Percentiles rank a stretch among this genome's conserved stretches.
These are phyloP conservation scores for Crassisporium funariophilum DNA, from an alignment of 768 basidiomycete genomes.

Conservation along the genomic window DNA sequence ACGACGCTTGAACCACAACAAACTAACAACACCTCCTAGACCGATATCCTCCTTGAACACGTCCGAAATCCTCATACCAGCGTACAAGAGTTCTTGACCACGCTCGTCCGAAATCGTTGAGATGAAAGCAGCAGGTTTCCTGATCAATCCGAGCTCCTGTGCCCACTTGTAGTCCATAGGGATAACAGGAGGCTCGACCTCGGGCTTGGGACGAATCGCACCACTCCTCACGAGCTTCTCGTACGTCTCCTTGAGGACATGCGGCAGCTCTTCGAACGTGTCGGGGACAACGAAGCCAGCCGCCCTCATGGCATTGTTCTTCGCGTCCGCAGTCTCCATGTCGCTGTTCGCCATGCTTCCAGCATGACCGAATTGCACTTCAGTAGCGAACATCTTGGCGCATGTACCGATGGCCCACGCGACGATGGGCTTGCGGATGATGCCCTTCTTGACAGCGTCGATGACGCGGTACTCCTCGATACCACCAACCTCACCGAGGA, in stretches of 20 bases:
- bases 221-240: slow-evolving; percentile 75
- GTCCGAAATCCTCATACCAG: slow-evolving; percentile 98
- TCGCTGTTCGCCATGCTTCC: slow-evolving; percentile 98
- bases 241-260: slow-evolving; percentile 83
- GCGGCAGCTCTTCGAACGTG: slow-evolving; percentile 95
- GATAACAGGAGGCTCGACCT: slow-evolving; percentile 91
- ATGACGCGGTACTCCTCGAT: slow-evolving; percentile 99
- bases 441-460: slow-evolving; percentile 90
- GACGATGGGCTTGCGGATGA: slow-evolving; percentile 97
- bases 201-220: slow-evolving; percentile 65
- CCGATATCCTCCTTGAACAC: slow-evolving; percentile 98
- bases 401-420: slow-evolving; percentile 99
- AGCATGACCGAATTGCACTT: slow-evolving; percentile 99
- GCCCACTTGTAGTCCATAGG: slow-evolving; percentile 99
- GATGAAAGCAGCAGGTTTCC: slow-evolving; percentile 98
- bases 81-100: slow-evolving; percentile 97
- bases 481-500: slow-evolving; percentile 98
- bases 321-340: slow-evolving; percentile 96
- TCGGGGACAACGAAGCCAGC: slow-evolving; percentile 97
- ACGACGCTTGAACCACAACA: slow-evolving; percentile 98
- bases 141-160: slow-evolving; percentile 95
- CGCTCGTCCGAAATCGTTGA: slow-evolving; percentile 99
- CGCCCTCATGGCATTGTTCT: slow-evolving; percentile 92
- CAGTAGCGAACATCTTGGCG: slow-evolving; percentile 99
- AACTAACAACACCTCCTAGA: slow-evolving; percentile 91